Percentiles rank a stretch among this genome's conserved stretches.
These are phyloP conservation scores for Endocarpon pusillum DNA, from an alignment of 495 filamentous ascomycete genomes.

Conservation along the genomic window DNA sequence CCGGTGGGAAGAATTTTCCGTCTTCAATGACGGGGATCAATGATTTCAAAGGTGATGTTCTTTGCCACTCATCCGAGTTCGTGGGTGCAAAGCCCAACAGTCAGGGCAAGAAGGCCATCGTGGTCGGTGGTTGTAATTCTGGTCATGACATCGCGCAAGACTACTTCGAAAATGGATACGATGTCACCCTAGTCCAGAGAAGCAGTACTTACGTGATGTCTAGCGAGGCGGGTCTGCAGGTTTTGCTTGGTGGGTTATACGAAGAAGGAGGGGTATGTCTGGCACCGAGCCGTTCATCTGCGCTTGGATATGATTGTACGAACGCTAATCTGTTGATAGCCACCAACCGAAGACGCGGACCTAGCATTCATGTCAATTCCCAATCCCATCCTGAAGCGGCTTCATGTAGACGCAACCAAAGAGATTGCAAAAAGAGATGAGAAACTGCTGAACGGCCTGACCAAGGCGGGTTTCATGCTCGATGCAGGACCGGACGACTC, in stretches of 20 bases:
- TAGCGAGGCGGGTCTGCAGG: constrained; percentile 32
- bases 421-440: constrained; percentile 32
- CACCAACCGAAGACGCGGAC: constrained; percentile 45
- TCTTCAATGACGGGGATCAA: constrained; percentile 43
- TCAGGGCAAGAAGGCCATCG: constrained; percentile 47
- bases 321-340: too few relatives aligned
- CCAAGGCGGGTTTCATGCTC: constrained; percentile 48
- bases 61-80: constrained; percentile 61
- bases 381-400: constrained; percentile 37
- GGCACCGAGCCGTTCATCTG: too few relatives aligned
- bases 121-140: constrained; percentile 70
- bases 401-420: constrained; percentile 33
- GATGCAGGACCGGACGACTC: constrained; percentile 47
- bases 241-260: constrained; percentile 41
- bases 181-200: constrained; percentile 75
- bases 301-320: too few relatives aligned
- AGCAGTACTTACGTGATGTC: constrained; percentile 55
- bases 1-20: constrained; percentile 51
- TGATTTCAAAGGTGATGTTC: constrained; percentile 29
- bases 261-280: constrained; percentile 43
- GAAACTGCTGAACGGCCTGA: constrained; percentile 38
- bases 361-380: constrained; percentile 38
- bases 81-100: constrained; percentile 32
- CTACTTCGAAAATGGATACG: constrained; percentile 54
- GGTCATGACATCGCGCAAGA: constrained; percentile 73